phyloP scores from a whole-genome alignment of 257 asterid species.

The Linderniella brevidens region DNA sequence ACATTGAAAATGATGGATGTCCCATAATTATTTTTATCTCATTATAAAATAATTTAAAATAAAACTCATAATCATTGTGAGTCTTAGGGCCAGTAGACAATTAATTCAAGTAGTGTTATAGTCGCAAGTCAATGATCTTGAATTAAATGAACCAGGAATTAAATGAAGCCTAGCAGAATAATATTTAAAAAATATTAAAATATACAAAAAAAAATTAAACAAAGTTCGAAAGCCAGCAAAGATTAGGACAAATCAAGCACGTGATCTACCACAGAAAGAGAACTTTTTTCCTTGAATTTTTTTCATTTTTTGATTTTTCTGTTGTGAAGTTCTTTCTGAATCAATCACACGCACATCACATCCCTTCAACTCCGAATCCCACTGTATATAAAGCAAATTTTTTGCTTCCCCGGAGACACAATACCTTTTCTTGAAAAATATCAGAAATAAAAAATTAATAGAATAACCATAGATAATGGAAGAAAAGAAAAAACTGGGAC shows the following conservation, averaged over 20 bases:
- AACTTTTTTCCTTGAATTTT: conserved; percentile 1
- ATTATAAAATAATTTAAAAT: no score
- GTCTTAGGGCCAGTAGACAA: no score
- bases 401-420: conserved; percentile 22
- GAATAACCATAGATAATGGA: not conserved
- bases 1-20: no score
- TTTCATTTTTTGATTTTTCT: conserved; percentile 13
- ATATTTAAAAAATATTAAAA: conserved; percentile 4
- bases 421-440: no score
- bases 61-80: no score
- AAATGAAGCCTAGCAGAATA: no score
- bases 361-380: conserved; percentile 52
- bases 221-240: conserved; percentile 31
- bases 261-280: conserved; percentile 53
- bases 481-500: not conserved
- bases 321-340: conserved; percentile 22
- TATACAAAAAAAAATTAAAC: conserved; percentile 2
- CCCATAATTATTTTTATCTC: no score
- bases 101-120: no score
- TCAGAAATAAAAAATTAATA: no score
- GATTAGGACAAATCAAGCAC: conserved; percentile 67
- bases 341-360: conserved; percentile 43
- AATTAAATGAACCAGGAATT: no score
- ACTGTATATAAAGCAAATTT: conserved; percentile 20
- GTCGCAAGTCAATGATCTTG: no score